Percentiles rank a stretch among this genome's conserved stretches.
These are phyloP conservation scores for Nissolia schottii DNA, from an alignment of 306 rosid species.

Conservation along the genomic window DNA sequence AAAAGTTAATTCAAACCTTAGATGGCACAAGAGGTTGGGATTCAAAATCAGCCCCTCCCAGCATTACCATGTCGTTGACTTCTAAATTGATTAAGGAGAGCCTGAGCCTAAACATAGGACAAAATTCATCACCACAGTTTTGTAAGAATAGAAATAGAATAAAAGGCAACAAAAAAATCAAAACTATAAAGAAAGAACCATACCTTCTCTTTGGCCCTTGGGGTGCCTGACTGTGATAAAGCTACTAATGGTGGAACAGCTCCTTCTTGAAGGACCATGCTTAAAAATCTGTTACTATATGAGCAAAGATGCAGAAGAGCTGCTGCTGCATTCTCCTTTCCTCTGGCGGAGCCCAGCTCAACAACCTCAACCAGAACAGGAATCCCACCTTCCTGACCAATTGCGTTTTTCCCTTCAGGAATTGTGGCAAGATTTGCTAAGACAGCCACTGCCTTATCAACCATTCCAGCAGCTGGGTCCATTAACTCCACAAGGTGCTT, in stretches of 20 bases:
- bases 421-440: slow-evolving; percentile 91
- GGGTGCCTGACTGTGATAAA: slow-evolving; percentile 88
- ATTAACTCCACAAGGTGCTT: slow-evolving; percentile 89
- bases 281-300: slow-evolving; percentile 47
- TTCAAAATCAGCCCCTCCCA: slow-evolving; percentile 69
- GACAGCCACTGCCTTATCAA: slow-evolving; percentile 96
- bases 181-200: slow-evolving; percentile 9
- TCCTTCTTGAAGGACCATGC: slow-evolving; percentile 82
- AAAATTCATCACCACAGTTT: slow-evolving; percentile 14
- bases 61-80: slow-evolving; percentile 87
- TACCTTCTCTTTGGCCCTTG: slow-evolving; percentile 97
- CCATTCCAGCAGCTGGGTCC: slow-evolving; percentile 99
- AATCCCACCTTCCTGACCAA: slow-evolving; percentile 78
- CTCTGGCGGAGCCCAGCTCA: slow-evolving; percentile 94
- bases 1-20: slow-evolving; percentile 45
- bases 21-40: slow-evolving; percentile 14
- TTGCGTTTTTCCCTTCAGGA: slow-evolving; percentile 75
- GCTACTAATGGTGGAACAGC: slow-evolving; percentile 95
- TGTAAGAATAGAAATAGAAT: neutral
- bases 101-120: slow-evolving; percentile 69
- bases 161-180: slow-evolving; percentile 1
- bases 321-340: slow-evolving; percentile 97
- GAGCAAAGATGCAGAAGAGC: slow-evolving; percentile 85
- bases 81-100: slow-evolving; percentile 87
- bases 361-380: slow-evolving; percentile 94